A percentile compares a stretch with the other conserved stretches of the same genome.
Evolutionary conservation across 495 filamentous ascomycete species (phyloP).

Genomic region (Talaromyces stipitatus): DNA sequence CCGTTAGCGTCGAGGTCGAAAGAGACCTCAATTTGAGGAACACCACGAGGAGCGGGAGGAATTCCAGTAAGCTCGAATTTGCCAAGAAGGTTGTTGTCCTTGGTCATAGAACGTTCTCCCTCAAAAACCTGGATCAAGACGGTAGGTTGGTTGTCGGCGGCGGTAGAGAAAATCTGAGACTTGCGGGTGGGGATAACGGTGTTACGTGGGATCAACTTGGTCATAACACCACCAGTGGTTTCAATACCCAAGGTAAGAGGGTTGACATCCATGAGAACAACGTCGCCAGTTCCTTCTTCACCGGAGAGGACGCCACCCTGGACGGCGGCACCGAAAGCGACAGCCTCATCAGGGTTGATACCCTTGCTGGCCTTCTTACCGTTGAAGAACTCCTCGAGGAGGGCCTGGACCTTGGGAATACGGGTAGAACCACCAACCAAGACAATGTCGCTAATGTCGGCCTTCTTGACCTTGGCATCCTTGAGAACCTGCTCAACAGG

Average conservation of each 20-base stretch:
- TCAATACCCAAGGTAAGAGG: constrained; percentile 97
- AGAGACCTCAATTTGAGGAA: constrained; percentile 95
- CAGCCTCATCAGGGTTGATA: constrained; percentile 98
- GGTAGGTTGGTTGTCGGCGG: constrained; percentile 95
- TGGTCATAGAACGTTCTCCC: constrained; percentile 92
- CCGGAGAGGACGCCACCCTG: constrained; percentile 93
- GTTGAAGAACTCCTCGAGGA: constrained; percentile 91
- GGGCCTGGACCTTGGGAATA: constrained; percentile 93
- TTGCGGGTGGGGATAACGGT: constrained; percentile 95
- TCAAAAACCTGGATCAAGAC: constrained; percentile 97
- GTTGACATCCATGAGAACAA: constrained; percentile 98
- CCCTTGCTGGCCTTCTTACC: constrained; percentile 96
- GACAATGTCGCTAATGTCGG: constrained; percentile 80
- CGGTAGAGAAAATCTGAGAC: constrained; percentile 96
- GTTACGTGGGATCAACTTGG: constrained; percentile 91
- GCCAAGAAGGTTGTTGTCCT: constrained; percentile 93
- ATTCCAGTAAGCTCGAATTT: constrained; percentile 98
- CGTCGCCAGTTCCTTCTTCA: constrained; percentile 64
- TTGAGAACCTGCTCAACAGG: constrained; percentile 96
- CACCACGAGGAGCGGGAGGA: constrained; percentile 87
- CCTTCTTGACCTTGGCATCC: constrained; percentile 86
- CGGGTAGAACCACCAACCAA: constrained; percentile 89
- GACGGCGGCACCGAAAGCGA: constrained; percentile 94
- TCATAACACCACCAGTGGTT: constrained; percentile 98
- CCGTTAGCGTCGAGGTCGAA: constrained; percentile 98